phyloP scores from a whole-genome alignment of 176 grass and related monocot species.

The Olyra latifolia region DNA sequence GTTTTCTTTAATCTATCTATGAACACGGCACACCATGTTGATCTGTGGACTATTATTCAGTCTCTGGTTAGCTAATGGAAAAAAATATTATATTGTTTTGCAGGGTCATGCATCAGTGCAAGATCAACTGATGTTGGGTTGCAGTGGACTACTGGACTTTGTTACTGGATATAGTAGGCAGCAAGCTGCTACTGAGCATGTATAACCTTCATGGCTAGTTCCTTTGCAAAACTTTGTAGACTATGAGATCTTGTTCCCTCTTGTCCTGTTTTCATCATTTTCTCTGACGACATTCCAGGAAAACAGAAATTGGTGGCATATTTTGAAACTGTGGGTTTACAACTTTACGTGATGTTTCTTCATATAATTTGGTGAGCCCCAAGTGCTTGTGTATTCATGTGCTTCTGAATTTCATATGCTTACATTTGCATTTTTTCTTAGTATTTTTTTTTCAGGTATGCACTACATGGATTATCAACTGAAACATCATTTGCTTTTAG shows the following conservation, averaged over 20 bases:
- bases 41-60: neutral
- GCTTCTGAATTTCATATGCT: conserved; percentile 25
- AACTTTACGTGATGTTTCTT: conserved; percentile 42
- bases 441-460: conserved; percentile 34
- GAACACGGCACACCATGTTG: neutral
- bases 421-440: conserved; percentile 29
- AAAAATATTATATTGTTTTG: neutral
- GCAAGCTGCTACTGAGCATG: conserved; percentile 39
- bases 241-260: neutral
- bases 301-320: conserved; percentile 37
- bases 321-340: conserved; percentile 48
- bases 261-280: conserved; percentile 35
- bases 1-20: neutral
- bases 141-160: conserved; percentile 13
- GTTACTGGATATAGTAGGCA: conserved; percentile 25
- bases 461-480: conserved; percentile 30
- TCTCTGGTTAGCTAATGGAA: neutral
- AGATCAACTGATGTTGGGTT: neutral
- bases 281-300: conserved; percentile 42
- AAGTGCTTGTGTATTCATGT: conserved; percentile 35
- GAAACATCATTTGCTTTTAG: conserved; percentile 15
- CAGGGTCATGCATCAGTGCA: conserved; percentile 18
- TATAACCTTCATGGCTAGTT: conserved; percentile 48
- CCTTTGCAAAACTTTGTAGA: conserved; percentile 25
- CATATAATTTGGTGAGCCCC: conserved; percentile 51